Conservation (phyloP, 306 rosid species). For the Cucurbita argyrosperma region DNA sequence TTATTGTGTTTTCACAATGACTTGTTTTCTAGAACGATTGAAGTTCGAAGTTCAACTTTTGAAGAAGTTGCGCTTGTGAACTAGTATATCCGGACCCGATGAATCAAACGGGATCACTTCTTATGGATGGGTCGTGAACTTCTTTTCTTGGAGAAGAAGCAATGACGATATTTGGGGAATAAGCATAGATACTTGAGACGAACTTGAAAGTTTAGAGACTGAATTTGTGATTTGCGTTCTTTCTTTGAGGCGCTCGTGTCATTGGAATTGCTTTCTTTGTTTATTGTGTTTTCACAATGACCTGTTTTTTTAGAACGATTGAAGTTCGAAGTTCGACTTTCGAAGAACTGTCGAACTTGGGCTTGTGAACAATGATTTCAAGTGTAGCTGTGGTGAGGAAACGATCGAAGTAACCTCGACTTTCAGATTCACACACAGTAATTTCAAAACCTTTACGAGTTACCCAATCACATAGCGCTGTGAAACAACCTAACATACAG, state of each 20-base stretch:
- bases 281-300: background rate
- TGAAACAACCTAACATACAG: background rate
- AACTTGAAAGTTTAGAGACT: background rate
- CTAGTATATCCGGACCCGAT: too few relatives aligned
- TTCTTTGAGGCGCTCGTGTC: background rate
- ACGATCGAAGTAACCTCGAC: background rate
- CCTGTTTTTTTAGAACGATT: background rate
- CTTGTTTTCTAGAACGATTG: background rate
- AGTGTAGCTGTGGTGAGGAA: constrained; percentile 1
- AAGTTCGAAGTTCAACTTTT: background rate
- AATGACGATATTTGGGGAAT: too few relatives aligned
- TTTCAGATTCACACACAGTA: background rate
- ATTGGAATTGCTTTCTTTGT: background rate
- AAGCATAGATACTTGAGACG: too few relatives aligned
- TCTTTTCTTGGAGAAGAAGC: too few relatives aligned
- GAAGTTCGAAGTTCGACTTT: background rate
- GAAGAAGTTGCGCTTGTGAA: background rate
- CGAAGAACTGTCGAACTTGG: background rate
- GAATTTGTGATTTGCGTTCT: too few relatives aligned
- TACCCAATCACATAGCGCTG: background rate
- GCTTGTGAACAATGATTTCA: constrained; percentile 5
- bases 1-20: background rate
- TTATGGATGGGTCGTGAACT: too few relatives aligned
- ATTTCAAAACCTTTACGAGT: background rate
- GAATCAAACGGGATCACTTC: too few relatives aligned